A percentile compares a stretch with the other conserved stretches of the same genome.
Evolutionary conservation across 768 basidiomycete genomes (phyloP).

Genomic region (Mycena galopus): DNA sequence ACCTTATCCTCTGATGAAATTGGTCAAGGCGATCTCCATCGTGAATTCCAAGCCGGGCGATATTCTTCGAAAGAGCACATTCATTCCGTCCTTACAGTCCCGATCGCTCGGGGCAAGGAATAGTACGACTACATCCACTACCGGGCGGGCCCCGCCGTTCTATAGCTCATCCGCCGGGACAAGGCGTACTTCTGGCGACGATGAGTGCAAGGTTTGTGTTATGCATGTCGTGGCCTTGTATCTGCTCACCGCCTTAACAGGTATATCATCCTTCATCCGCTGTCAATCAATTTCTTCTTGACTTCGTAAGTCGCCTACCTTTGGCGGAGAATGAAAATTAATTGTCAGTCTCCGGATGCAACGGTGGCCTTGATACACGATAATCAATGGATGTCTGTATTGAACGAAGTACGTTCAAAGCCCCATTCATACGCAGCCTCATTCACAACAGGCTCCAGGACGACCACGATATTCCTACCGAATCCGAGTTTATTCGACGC

Average conservation of each 20-base stretch:
- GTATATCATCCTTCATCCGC: constrained; percentile 8
- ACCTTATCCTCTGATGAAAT: not conserved
- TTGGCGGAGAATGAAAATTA: not conserved
- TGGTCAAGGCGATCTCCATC: not conserved
- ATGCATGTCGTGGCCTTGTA: no score
- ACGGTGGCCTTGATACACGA: constrained; percentile 7
- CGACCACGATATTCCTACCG: constrained; percentile 2
- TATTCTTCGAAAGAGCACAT: not conserved
- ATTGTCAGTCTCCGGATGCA: not conserved
- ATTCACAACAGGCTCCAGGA: not conserved
- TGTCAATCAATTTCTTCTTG: constrained; percentile 7
- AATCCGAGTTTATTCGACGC: constrained; percentile 11
- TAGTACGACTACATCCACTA: no score
- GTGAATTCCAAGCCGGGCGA: not conserved
- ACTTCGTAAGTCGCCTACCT: not conserved
- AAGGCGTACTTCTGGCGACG: not conserved
- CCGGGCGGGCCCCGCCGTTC: not conserved
- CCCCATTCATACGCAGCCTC: not conserved
- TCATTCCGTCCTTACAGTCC: no score
- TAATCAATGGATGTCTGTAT: not conserved
- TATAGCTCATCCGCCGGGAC: not conserved
- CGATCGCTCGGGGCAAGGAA: no score
- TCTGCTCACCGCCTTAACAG: not conserved
- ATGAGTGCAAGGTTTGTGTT: not conserved
- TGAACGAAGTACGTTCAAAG: not conserved